These are phyloP conservation scores for Yamadazyma oceani DNA, from an alignment of 1,139 yeast species.

Conservation along the genomic window DNA sequence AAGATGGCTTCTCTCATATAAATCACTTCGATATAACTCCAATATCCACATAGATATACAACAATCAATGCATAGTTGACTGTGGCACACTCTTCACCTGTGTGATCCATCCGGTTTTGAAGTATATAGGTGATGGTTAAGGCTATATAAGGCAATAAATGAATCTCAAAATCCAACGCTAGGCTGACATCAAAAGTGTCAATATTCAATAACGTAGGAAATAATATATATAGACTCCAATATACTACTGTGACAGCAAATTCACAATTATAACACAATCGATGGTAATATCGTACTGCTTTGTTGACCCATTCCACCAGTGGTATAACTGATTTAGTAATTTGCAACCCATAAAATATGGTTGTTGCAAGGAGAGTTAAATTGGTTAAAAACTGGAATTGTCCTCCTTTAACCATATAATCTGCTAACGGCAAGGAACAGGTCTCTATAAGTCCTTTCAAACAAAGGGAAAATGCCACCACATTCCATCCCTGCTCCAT, in stretches of 20 bases:
- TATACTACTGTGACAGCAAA: conserved; percentile 23
- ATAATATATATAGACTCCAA: conserved; percentile 21
- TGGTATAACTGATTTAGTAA: conserved; percentile 1
- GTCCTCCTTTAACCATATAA: conserved; percentile 20
- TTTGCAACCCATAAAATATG: conserved; percentile 10
- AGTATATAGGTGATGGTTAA: conserved; percentile 4
- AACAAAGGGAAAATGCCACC: conserved; percentile 4
- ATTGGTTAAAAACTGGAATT: conserved; percentile 25
- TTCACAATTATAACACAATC: conserved; percentile 20
- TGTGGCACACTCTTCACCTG: too few species aligned
- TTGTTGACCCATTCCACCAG: too few species aligned
- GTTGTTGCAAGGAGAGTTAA: conserved; percentile 17
- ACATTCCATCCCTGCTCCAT: background rate
- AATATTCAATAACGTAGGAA: conserved; percentile 21
- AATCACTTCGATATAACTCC: conserved; percentile 11
- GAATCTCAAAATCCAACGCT: conserved; percentile 23
- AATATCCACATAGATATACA: conserved; percentile 6
- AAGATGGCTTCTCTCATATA: conserved; percentile 8
- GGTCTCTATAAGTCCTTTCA: conserved; percentile 10
- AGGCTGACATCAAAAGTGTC: conserved; percentile 20
- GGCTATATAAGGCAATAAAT: conserved; percentile 23
- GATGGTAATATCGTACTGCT: conserved; percentile 13
- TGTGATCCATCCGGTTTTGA: too few species aligned
- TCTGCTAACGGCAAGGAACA: conserved; percentile 19
- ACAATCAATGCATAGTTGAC: background rate